A percentile compares a stretch with the other conserved stretches of the same genome.
Conservation (phyloP, 441 rosid genomes). For the Mallotus repandus region DNA sequence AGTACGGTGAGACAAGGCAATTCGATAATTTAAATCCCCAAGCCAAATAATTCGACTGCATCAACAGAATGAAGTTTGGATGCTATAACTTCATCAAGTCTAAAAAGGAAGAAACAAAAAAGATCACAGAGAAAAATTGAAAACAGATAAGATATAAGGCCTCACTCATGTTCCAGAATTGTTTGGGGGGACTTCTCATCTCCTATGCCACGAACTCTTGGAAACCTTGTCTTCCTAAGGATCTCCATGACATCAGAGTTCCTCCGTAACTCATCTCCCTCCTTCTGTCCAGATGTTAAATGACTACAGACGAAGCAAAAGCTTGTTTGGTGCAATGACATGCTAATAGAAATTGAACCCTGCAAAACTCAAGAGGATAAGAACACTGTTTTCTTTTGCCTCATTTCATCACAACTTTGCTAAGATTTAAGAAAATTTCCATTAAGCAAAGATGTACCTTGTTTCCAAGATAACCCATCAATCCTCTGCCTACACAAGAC, state of each 20-base stretch:
- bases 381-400: constrained; percentile 15
- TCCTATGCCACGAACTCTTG: constrained; percentile 59
- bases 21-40: constrained; percentile 95
- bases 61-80: constrained; percentile 19
- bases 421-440: constrained; percentile 17
- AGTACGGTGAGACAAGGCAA: constrained; percentile 76
- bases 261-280: constrained; percentile 92
- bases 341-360: constrained; percentile 99
- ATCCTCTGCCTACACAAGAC: constrained; percentile 95
- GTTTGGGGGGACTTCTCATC: constrained; percentile 84
- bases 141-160: not conserved
- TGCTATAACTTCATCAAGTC: not conserved
- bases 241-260: constrained; percentile 99
- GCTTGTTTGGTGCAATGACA: constrained; percentile 93
- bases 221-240: constrained; percentile 92
- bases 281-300: constrained; percentile 98
- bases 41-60: constrained; percentile 93
- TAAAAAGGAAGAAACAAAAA: not conserved
- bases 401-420: constrained; percentile 16
- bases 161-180: constrained; percentile 92
- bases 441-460: constrained; percentile 53
- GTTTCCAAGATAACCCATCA: constrained; percentile 98
- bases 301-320: constrained; percentile 99
- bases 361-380: constrained; percentile 42
- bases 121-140: not conserved